phyloP scores from a whole-genome alignment of 2,329 filamentous ascomycete species.

The Balansia obtecta region DNA sequence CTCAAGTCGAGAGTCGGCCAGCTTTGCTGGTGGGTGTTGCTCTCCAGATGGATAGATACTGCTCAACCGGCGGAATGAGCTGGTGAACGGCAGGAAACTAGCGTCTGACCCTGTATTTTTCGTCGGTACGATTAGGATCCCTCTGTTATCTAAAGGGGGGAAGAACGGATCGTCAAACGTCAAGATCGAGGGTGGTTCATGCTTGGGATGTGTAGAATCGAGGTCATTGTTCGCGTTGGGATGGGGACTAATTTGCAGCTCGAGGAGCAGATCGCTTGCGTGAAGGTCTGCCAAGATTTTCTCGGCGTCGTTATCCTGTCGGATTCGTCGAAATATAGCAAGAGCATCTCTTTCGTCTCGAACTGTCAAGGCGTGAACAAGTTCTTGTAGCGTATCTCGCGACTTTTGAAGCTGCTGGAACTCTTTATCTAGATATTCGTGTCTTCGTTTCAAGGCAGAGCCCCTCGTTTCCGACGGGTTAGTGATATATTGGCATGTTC shows the following conservation, averaged over 20 bases:
- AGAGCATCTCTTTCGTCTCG: neutral
- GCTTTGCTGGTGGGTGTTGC: neutral
- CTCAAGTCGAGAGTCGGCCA: neutral
- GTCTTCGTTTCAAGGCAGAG: neutral
- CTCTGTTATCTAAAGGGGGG: neutral
- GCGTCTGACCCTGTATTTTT: neutral
- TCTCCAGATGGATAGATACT: neutral
- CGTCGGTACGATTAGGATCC: neutral
- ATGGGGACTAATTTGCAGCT: neutral
- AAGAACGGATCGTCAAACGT: neutral
- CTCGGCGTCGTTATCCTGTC: neutral
- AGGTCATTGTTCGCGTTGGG: neutral
- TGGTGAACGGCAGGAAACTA: neutral
- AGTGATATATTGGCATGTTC: neutral
- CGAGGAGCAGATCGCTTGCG: constrained; percentile 1
- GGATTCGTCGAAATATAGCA: neutral
- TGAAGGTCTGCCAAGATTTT: neutral
- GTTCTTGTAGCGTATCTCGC: neutral
- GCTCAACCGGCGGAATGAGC: neutral
- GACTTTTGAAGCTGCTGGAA: neutral
- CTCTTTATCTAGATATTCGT: neutral
- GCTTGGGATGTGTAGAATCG: neutral
- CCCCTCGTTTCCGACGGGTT: neutral
- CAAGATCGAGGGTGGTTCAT: neutral
- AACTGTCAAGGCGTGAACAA: neutral